Base-by-base conservation (phyloP, 805 yeast species). In the Tetrapisispora namnaoensis region DNA sequence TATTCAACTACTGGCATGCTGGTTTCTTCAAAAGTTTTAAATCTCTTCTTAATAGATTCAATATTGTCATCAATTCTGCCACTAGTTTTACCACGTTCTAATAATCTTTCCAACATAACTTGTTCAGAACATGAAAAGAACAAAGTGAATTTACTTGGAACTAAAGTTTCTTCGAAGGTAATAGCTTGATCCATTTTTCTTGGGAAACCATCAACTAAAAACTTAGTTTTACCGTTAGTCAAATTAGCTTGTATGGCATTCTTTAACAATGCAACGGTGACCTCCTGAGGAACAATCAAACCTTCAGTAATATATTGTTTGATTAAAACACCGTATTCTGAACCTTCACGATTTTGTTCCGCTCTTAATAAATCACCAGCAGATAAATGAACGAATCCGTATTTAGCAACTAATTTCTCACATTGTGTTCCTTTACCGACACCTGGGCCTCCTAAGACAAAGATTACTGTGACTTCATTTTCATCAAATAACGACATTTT, bases 391-490 rank as follows among this genome's bases (percentile, higher is more conserved):
- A 84, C 82, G 66, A 90, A 93, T 17, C 82, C 80, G 63, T 78
- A 84, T 58, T 89, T 86, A 20, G 76, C 69, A 41, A 91, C 97
- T 49, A 91, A 74, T 61, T 80, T 86, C 32, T 82, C 83, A 72
- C 97, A 87, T 69, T 91, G 99, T 1, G 99, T 91, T 49, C 99
- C 98, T 65, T 93, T 93, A 41, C 99, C 98, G 28, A 95, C 86
- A 20, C 98, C 98, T 5, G 98, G 98, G 3, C 98, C 98, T 41
- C 99, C 99, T 32, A 91, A 77, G 18, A 91, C 96, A 66, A 87
- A 91, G 27, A 90, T 75, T 4, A 91, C 95, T 27, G 86, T 79
- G 28, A 86, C 80, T 49, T 86, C 82, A 37, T 80, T 79, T 2
- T 76, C 74, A 10, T 76, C 69, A 62, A 86, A 86, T n/a, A 34